Evolutionary conservation across 108 stramenopile species (phyloP).

Genomic region (Nannochloropsis gaditana): DNA sequence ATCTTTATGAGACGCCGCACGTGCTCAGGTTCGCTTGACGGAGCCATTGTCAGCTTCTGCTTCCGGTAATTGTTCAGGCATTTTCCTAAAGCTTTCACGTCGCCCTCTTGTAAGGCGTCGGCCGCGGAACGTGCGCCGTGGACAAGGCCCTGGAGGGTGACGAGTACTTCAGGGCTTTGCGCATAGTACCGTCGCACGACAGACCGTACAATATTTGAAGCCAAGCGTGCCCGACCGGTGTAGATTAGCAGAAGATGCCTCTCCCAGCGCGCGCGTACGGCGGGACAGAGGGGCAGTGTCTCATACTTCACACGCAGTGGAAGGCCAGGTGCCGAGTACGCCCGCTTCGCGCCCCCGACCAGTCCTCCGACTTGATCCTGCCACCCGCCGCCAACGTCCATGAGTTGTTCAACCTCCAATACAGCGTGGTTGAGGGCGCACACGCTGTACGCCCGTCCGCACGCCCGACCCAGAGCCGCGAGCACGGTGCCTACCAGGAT

Average conservation of each 20-base stretch:
- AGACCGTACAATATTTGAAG: slow-evolving; percentile 43
- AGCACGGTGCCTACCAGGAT: slow-evolving; percentile 48
- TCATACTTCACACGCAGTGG: slow-evolving; percentile 36
- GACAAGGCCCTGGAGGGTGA: slow-evolving; percentile 54
- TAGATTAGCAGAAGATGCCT: slow-evolving; percentile 40
- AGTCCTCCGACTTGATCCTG: slow-evolving; percentile 51
- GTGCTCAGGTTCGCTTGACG: slow-evolving; percentile 62
- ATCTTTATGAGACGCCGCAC: slow-evolving; percentile 53
- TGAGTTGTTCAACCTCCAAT: slow-evolving; percentile 47
- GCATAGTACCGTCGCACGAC: slow-evolving; percentile 46
- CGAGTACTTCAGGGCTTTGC: slow-evolving; percentile 24
- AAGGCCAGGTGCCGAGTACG: slow-evolving; percentile 24
- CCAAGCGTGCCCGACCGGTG: slow-evolving; percentile 46
- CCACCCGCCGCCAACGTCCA: slow-evolving; percentile 42
- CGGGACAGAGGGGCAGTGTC: slow-evolving; percentile 21
- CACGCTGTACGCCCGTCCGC: slow-evolving; percentile 28
- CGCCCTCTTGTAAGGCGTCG: slow-evolving; percentile 51
- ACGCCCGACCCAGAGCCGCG: slow-evolving; percentile 25
- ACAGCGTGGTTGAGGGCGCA: slow-evolving; percentile 36
- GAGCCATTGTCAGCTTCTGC: slow-evolving; percentile 73
- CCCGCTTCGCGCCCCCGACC: slow-evolving; percentile 43
- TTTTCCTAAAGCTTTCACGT: slow-evolving; percentile 57
- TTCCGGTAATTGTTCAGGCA: slow-evolving; percentile 64
- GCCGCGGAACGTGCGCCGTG: slow-evolving; percentile 56
- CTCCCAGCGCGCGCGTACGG: slow-evolving; percentile 34